Base-by-base conservation (phyloP, 352 stramenopile species). In the Phytophthora sansomeana region DNA sequence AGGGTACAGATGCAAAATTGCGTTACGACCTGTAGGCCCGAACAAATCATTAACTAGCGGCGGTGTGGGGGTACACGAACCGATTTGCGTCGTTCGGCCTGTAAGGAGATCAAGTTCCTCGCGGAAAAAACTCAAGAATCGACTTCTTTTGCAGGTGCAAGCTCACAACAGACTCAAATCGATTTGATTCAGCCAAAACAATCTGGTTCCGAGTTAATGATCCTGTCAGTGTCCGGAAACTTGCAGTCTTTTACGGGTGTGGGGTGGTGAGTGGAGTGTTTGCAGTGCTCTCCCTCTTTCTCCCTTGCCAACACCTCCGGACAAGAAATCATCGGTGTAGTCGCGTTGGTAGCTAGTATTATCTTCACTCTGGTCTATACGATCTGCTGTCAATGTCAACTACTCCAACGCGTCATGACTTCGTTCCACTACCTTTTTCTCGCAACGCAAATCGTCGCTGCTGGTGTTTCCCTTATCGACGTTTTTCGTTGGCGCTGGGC, bases 351-450 rank as follows among this genome's bases (percentile, higher is more conserved):
- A 42, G 14, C 13, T 33, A 17, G 35, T 28, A 3, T 10, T 63
- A 11, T 63, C 1, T 54, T 55, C 21, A 50, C 32, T 8, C 26
- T 17, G 1, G 24, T 63, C 26, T 54, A 24, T 43, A 17, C 29
- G n/a, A 51, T 33, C 35, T 57, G 56, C n/a, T 51, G 56, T 13
- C 56, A 63, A 24, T 44, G 56, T 0, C 43, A 57, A 42, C 16
- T 63, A 21, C 29, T 63, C 24, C 43, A 35, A 30, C 56, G 56
- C 14, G 21, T 63, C 11, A 28, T 49, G n/a, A 50, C 44, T 13
- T 63, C 56, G 7, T 63, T 63, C 44, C 43, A 63, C 33, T 63
- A 50, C 13, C 13, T 41, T 1, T 56, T 63, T 9, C 24, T 63
- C 44, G 5, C 26, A 13, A 16, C 30, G 16, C 56, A 63, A 17